Base-by-base conservation (phyloP, 75 land plant species). In the Pinus tabuliformis region DNA sequence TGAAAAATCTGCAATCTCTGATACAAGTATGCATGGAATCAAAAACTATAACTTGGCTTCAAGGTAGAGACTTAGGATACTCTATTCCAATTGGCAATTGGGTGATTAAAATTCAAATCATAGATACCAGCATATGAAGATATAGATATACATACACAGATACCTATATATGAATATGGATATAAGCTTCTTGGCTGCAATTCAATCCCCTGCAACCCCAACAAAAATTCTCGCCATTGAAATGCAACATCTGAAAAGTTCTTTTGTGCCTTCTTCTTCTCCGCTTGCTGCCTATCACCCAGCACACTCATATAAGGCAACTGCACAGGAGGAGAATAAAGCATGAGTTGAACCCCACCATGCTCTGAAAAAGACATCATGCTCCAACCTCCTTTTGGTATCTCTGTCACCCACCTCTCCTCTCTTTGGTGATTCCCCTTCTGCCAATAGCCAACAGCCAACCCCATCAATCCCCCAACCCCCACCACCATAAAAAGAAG, bases 391-490 rank as follows among this genome's bases (percentile, higher is more conserved):
- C 45, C 56, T 71, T 52, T 71, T 52, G 24, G 56, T 71, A n/a
- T 49, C 73, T 71, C 14, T 72, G 56, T 24, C 57, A 49, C 57
- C 57, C 16, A 18, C 45, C 42, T 68, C 72, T 68, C 49, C n/a
- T 68, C 42, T 20, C 6, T 18, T n/a, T 21, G 42, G 39, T 73
- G 45, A 60, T 60, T 60, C 62, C 62, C 22, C 62, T 56, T 73
- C 58, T 73, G 52, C 74, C 74, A 73, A 56, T 56, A 49, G 74
- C 58, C 74, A 56, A 73, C 74, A 26, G 24, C 74, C 20, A 73
- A 24, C 33, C 57, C 74, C 73, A 71, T 45, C 73, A 71, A n/a
- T 45, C 73, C 56, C 13, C 54, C 12, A 49, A 49, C 12, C 54
- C 54, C 54, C 54, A 49, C 54, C 54, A 49, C 54, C 54, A 49